These are phyloP conservation scores for Mikania micrantha DNA, from an alignment of 129 eudicot genomes.

Conservation along the genomic window DNA sequence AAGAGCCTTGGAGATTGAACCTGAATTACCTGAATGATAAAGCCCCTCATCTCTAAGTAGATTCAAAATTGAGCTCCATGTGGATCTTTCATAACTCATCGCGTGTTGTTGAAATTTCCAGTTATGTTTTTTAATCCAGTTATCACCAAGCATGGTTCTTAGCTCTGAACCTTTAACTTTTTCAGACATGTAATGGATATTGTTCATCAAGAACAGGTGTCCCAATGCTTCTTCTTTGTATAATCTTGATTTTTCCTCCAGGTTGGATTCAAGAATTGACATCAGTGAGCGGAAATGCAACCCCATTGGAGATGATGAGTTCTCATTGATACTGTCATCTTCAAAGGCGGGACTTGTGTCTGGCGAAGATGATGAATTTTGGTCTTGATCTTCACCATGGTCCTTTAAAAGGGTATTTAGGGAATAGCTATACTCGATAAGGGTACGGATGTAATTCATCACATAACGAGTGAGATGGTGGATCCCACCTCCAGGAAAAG, in stretches of 20 bases:
- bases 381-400: constrained; percentile 19
- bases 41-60: constrained; percentile 72
- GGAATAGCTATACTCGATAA: constrained; percentile 50
- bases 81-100: constrained; percentile 71
- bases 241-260: constrained; percentile 60
- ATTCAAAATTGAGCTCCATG: constrained; percentile 76
- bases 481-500: constrained; percentile 85
- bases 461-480: constrained; percentile 85
- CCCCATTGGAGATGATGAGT: constrained; percentile 38
- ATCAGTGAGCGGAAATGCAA: constrained; percentile 55
- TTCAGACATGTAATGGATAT: constrained; percentile 77
- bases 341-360: constrained; percentile 35
- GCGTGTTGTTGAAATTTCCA: constrained; percentile 77
- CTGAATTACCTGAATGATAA: constrained; percentile 47
- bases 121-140: constrained; percentile 76
- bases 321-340: constrained; percentile 23
- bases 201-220: constrained; percentile 83
- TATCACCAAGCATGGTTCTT: constrained; percentile 59
- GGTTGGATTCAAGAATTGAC: constrained; percentile 45
- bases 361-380: constrained; percentile 39
- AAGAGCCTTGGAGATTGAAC: constrained; percentile 45
- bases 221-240: constrained; percentile 73
- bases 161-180: constrained; percentile 74
- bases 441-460: constrained; percentile 72
- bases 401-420: constrained; percentile 61